These are phyloP conservation scores for Massariosphaeria phaeospora DNA, from an alignment of 495 filamentous ascomycete species.

Conservation along the genomic window DNA sequence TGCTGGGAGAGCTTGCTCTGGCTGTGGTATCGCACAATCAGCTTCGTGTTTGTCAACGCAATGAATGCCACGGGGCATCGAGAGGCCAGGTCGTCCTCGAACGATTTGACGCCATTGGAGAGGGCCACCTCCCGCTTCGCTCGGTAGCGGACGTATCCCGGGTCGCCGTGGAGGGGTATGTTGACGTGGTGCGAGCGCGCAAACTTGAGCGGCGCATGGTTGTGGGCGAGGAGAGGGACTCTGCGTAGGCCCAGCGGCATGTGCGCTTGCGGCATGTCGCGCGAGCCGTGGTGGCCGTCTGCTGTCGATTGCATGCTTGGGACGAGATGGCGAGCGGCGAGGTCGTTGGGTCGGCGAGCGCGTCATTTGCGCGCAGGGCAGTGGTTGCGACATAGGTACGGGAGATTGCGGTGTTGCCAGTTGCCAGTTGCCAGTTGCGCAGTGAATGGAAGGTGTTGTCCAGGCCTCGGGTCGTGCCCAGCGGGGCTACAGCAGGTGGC, in stretches of 20 bases:
- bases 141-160: conserved; percentile 18
- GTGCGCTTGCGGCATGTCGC: neutral
- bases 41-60: conserved; percentile 2
- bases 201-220: conserved; percentile 16
- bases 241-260: conserved; percentile 8
- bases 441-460: conserved; percentile 7
- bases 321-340: conserved; percentile 1
- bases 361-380: neutral
- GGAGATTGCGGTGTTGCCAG: too few relatives aligned
- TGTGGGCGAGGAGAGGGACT: conserved; percentile 9
- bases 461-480: neutral
- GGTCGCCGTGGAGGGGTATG: conserved; percentile 21
- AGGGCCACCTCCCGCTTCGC: conserved; percentile 6
- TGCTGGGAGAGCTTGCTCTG: conserved; percentile 82
- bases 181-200: conserved; percentile 15
- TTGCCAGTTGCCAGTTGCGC: neutral
- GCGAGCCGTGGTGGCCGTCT: conserved; percentile 3
- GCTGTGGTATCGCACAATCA: conserved; percentile 33
- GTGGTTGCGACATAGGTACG: too few relatives aligned
- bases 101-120: neutral
- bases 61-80: conserved; percentile 9
- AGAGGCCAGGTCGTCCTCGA: conserved; percentile 5
- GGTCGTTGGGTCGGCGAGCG: neutral
- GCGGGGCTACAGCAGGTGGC: neutral
- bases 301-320: neutral